Evolutionary conservation across 768 basidiomycete species (phyloP), one percentile per base, ranked within the genome.

Genomic region (Lactarius deliciosus): DNA sequence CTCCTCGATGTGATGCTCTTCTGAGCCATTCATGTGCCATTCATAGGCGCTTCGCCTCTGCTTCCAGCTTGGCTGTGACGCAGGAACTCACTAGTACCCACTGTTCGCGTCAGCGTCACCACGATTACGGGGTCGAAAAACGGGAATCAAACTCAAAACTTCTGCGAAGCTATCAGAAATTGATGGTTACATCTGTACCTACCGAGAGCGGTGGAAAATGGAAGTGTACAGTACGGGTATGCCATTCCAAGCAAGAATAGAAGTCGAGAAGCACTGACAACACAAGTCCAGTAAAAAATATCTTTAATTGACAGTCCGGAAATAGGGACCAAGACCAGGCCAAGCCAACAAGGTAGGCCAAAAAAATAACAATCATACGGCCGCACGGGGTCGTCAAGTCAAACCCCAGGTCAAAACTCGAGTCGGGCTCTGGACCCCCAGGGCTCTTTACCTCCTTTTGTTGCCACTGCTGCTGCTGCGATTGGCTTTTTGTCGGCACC

Each of bases 361-460:
- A 67, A 54, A 67, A n/a, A n/a, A n/a, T n/a, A n/a, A n/a, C n/a
- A n/a, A n/a, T n/a, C n/a, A n/a, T n/a, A n/a, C 25, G 57, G 28
- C 41, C 32, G 43, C 66, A 67, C 66, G 9, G 57, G 66, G 41
- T 67, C 66, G 41, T 67, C 66, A 63, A 63, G 41, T 67, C 62
- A 53, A 67, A 67, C 18, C 62, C 53, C 25, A 56, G 7, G 16
- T 67, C 62, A 30, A 67, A 60, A 57, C 62, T 63, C 16, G 66
- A 67, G 32, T 67, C 62, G 2, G 66, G 61, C 60, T 63, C 66
- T 2, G 57, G 25, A 11, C 47, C 11, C 47, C 25, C 57, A 15
- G 50, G 16, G 2, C 53, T 54, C 22, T 25, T 61, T 47, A 18
- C 16, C 1, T 41, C 47, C 18, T 41, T 50, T 16, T 59, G 10